Conservation (phyloP, 805 yeast species). For the Tetrapisispora fleetii region DNA sequence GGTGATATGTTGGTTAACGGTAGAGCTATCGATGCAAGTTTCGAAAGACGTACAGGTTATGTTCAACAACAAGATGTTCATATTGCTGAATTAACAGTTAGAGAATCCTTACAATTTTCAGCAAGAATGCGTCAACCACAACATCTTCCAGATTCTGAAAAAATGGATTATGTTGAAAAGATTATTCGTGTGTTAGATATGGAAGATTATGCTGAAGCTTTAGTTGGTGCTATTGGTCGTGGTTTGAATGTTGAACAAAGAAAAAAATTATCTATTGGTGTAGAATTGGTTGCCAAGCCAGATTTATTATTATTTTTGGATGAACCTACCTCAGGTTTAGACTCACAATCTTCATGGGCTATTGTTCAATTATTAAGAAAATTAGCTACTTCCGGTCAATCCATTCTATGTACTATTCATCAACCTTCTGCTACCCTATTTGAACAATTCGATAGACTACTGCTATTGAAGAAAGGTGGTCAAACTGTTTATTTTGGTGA, state of each 20-base stretch:
- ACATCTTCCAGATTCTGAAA: conserved; percentile 31
- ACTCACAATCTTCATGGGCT: conserved; percentile 44
- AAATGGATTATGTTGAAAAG: conserved; percentile 40
- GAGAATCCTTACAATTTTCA: conserved; percentile 36
- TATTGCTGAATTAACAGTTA: conserved; percentile 30
- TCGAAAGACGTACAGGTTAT: conserved; percentile 45
- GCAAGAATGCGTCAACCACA: conserved; percentile 45
- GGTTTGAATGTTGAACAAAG: conserved; percentile 38
- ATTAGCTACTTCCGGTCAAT: conserved; percentile 40
- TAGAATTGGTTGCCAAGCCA: conserved; percentile 40
- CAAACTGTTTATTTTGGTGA: conserved; percentile 33
- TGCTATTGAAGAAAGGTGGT: conserved; percentile 43
- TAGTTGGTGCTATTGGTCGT: conserved; percentile 36
- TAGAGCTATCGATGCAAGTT: conserved; percentile 38
- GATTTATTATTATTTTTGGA: conserved; percentile 37
- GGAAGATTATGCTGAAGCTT: conserved; percentile 44
- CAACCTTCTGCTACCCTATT: conserved; percentile 45
- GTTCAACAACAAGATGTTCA: conserved; percentile 50
- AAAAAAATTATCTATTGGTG: conserved; percentile 37
- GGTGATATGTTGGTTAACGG: conserved; percentile 52
- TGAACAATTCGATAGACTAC: conserved; percentile 38
- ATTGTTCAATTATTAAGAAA: conserved; percentile 37
- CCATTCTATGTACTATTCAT: conserved; percentile 46
- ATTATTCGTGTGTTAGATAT: conserved; percentile 42
- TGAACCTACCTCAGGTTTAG: conserved; percentile 47